Base-by-base conservation (phyloP, 2,329 filamentous ascomycete genomes). In the Colletotrichum cereale region DNA sequence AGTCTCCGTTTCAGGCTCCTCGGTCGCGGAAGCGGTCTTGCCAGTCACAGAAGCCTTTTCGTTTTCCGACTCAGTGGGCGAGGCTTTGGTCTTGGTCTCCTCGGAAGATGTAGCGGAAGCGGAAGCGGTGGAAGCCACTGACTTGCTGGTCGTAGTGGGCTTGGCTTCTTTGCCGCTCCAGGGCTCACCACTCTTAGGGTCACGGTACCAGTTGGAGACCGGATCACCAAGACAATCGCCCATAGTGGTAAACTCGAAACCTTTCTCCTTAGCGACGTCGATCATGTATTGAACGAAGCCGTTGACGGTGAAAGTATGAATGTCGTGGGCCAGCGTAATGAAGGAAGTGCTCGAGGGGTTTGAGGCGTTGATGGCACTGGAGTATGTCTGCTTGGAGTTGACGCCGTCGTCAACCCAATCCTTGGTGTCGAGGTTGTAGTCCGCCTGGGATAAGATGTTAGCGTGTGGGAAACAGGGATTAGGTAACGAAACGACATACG, bases 181-280 rank as follows among this genome's bases (percentile, higher is more conserved):
- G n/a, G 60, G 63, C 62, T 68, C 69, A 29, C 72, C 73, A 40
- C 77, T 79, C 14, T 76, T 78, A 1, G 80, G 76, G 60, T 78
- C 74, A 29, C 85, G 82, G 77, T 86, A 86, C 85, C 85, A 86
- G 78, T 86, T 86, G 44, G 74, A 77, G 7, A 73, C 60, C 14
- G 82, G 80, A 73, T 86, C 85, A 34, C 80, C 82, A 42, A 86
- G 79, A 72, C 84, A 86, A 69, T 86, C 84, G 58, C 85, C 85
- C 21, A 86, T 77, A 8, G 84, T 85, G 38, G 85, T 83, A 18
- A 82, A 78, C 75, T 80, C 80, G 80, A 83, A 85, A 29, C 81
- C 81, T 38, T 83, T 79, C 10, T 73, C 68, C 52, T 77, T 79
- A 5, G 82, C 76, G 61, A 77, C 80, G 12, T 82, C 78, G 42